Base-by-base conservation (phyloP, 148 eudicot genomes). In the Vaccinium myrtillus region DNA sequence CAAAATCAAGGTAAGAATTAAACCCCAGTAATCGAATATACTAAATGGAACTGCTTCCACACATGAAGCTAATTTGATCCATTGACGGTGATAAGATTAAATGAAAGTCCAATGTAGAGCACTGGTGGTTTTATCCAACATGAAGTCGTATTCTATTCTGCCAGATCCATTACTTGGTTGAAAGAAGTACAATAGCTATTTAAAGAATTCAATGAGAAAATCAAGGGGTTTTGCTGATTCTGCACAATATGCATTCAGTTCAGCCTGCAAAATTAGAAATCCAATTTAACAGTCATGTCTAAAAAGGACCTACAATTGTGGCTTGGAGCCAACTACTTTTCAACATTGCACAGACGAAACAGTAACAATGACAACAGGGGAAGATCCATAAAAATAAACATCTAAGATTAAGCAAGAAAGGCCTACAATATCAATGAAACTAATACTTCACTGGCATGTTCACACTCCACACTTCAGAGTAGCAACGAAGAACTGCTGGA, bases 351-450 rank as follows among this genome's bases (percentile, higher is more conserved):
- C 36, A 70, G 75, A 71, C 14, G 43, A 71, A 25, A 71, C 3
- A 25, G 21, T 32, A 71, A 8, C 76, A 71, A 71, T 15, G 16
- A 71, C 39, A 32, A 11, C 36, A 4, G 46, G 19, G 46, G 12
- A 71, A 32, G 63, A 27, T 32, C 12, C 5, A 23, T 65, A 65
- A 71, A 23, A 75, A 18, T 75, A 16, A 43, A 43, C 8, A 43
- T 43, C 78, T 43, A n/a, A 75, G 78, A 75, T 75, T 48, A 75
- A 75, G 53, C 78, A 75, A 75, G 48, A 48, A 75, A 75, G 3
- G 8, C 23, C 78, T 75, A 19, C 21, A 75, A 75, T 16, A 16
- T 75, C 19, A n/a, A 39, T 8, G 46, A 30, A 71, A 27, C 21
- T 27, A 15, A 18, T 25, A 43, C 50, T 8, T 36, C 50, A 43